These are phyloP conservation scores for Hordeum pubiflorum DNA, from an alignment of 202 grass and related monocot species.

Conservation along the genomic window DNA sequence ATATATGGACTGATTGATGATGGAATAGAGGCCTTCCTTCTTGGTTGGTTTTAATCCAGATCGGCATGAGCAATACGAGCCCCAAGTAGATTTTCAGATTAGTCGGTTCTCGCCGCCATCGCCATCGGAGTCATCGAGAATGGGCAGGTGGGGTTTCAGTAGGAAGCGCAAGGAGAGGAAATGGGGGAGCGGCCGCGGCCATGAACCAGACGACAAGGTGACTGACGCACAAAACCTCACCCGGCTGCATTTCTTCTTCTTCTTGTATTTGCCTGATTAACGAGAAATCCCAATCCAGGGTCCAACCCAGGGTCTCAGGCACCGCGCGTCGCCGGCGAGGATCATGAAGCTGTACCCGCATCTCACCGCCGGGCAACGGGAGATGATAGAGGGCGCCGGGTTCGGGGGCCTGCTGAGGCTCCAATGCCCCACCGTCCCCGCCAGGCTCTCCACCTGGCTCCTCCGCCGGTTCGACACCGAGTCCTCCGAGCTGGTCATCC, in stretches of 20 bases:
- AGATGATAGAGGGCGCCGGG: conserved; percentile 20
- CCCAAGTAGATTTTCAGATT: not conserved
- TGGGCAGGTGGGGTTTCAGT: not conserved
- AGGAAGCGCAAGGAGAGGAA: not conserved
- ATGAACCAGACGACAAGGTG: not conserved
- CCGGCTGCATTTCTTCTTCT: not conserved
- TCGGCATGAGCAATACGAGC: not conserved
- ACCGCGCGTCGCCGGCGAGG: conserved; percentile 17
- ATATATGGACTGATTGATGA: not conserved
- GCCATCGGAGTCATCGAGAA: not conserved
- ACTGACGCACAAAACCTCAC: not conserved
- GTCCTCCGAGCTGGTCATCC: conserved; percentile 14
- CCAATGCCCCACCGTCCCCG: not conserved
- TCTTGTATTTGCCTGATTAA: not conserved
- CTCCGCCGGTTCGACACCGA: conserved; percentile 7
- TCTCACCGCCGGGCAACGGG: conserved; percentile 14
- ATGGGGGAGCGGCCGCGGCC: not conserved
- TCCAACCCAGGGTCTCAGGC: not conserved
- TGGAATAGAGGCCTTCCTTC: not conserved
- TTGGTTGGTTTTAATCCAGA: not conserved
- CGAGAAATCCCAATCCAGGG: not conserved
- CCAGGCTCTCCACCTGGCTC: conserved; percentile 11
- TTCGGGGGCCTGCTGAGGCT: conserved; percentile 19
- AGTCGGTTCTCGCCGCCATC: not conserved
- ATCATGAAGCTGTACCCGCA: conserved; percentile 13